Percentiles rank a stretch among this genome's conserved stretches.
phyloP scores from a whole-genome alignment of 2,329 filamentous ascomycete genomes.

The Periconia digitata region DNA sequence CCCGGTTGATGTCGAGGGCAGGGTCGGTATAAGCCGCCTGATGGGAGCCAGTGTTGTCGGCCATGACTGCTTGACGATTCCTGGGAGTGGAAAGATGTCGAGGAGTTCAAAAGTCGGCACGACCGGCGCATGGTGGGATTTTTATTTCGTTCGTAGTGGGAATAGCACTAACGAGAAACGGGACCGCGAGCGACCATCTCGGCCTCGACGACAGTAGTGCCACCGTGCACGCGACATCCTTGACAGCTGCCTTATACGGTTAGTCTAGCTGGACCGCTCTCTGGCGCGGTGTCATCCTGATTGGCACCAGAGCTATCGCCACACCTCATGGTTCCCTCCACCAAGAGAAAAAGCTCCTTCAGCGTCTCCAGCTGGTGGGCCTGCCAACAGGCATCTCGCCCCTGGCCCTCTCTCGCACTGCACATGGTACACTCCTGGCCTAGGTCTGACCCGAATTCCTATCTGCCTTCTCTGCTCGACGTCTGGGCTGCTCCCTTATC shows the following conservation, averaged over 20 bases:
- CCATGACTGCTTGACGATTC: conserved; percentile 37
- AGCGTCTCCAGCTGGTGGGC: no score
- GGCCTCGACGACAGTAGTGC: conserved; percentile 29
- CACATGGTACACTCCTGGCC: no score
- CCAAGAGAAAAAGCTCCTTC: no score
- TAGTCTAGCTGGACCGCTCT: conserved; percentile 20
- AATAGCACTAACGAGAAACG: conserved; percentile 29
- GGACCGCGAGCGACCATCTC: conserved; percentile 25
- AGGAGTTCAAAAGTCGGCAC: conserved; percentile 25
- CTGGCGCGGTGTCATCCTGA: conserved; percentile 14
- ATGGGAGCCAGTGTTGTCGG: conserved; percentile 31
- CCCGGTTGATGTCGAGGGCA: conserved; percentile 38
- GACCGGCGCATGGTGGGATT: conserved; percentile 20
- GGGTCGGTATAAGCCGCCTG: no score
- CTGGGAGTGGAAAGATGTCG: conserved; percentile 23
- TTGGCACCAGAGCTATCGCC: conserved; percentile 22
- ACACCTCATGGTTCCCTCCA: no score
- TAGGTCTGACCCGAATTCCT: background rate
- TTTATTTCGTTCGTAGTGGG: conserved; percentile 33
- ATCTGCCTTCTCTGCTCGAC: conserved; percentile 13
- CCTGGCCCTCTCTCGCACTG: no score
- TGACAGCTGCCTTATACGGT: conserved; percentile 39
- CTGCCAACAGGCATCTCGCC: no score
- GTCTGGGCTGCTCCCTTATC: conserved; percentile 32
- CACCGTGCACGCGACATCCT: conserved; percentile 20